phyloP scores from a whole-genome alignment of 2,329 filamentous ascomycete genomes.

The Ophiostoma fasciatum region DNA sequence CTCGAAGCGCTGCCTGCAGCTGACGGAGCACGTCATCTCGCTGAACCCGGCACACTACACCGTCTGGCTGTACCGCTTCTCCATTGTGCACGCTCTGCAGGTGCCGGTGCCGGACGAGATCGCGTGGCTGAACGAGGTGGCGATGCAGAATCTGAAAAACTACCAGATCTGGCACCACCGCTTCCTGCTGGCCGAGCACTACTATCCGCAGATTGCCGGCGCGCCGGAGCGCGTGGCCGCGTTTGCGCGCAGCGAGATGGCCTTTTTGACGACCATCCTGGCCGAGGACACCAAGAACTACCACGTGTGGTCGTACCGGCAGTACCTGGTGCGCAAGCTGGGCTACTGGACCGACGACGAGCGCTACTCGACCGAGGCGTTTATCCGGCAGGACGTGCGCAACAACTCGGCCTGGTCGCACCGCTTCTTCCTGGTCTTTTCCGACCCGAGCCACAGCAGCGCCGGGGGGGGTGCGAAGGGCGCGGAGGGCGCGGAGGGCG shows the following conservation, averaged over 20 bases:
- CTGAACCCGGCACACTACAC: conserved; percentile 98
- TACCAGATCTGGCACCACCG: conserved; percentile 92
- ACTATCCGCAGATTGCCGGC: conserved; percentile 44
- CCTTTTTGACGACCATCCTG: conserved; percentile 70
- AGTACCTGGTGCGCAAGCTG: conserved; percentile 50
- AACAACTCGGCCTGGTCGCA: conserved; percentile 99
- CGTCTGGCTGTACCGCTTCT: conserved; percentile 90
- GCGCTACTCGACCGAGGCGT: conserved; percentile 52
- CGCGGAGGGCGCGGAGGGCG: not conserved
- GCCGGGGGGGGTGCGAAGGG: no score
- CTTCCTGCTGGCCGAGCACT: conserved; percentile 47
- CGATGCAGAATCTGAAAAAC: conserved; percentile 80
- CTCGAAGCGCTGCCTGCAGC: conserved; percentile 58
- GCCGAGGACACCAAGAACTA: conserved; percentile 89
- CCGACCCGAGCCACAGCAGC: conserved; percentile 37
- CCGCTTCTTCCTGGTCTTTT: conserved; percentile 84
- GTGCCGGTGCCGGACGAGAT: conserved; percentile 58
- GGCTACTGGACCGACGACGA: conserved; percentile 53
- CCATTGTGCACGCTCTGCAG: conserved; percentile 53
- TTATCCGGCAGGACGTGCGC: conserved; percentile 68
- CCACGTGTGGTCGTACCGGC: conserved; percentile 93
- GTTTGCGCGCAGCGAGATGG: conserved; percentile 51
- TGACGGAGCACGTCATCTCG: conserved; percentile 80
- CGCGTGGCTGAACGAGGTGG: conserved; percentile 71
- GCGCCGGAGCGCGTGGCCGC: conserved; percentile 39